Percentiles rank a stretch among this genome's conserved stretches.
These are phyloP conservation scores for Talaromyces thailandensis DNA, from an alignment of 495 filamentous ascomycete genomes.

Conservation along the genomic window DNA sequence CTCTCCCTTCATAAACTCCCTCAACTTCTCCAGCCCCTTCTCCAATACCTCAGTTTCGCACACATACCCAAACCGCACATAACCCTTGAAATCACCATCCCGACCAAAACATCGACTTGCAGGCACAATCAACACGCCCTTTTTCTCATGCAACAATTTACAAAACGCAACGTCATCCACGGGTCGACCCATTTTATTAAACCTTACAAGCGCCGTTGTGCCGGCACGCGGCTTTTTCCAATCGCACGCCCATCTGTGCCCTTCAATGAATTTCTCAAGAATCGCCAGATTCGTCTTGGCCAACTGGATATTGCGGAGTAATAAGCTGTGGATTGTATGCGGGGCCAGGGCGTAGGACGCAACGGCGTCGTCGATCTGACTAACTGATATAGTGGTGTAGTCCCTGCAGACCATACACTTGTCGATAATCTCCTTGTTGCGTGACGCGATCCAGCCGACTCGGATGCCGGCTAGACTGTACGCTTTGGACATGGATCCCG, in stretches of 20 bases:
- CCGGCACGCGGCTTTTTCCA: constrained; percentile 77
- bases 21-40: constrained; percentile 54
- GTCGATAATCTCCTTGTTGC: constrained; percentile 53
- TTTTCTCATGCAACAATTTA: constrained; percentile 55
- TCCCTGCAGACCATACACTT: constrained; percentile 58
- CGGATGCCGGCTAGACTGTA: constrained; percentile 79
- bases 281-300: constrained; percentile 62
- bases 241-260: constrained; percentile 51
- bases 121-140: constrained; percentile 73
- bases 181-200: constrained; percentile 52
- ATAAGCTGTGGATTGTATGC: constrained; percentile 54
- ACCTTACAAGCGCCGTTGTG: constrained; percentile 73
- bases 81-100: constrained; percentile 64
- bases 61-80: constrained; percentile 73
- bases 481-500: constrained; percentile 79
- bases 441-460: constrained; percentile 74
- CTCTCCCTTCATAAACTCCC: constrained; percentile 52
- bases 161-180: constrained; percentile 70
- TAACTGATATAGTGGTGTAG: constrained; percentile 82
- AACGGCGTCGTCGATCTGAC: constrained; percentile 71
- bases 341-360: constrained; percentile 63
- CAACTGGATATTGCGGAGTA: constrained; percentile 61
- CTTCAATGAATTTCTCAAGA: constrained; percentile 58
- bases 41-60: constrained; percentile 60
- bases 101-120: constrained; percentile 68